Evolutionary conservation across 1,284 basidiomycete species (phyloP), one percentile per base, ranked within the genome.

Genomic region (Pseudozyma thailandica): DNA sequence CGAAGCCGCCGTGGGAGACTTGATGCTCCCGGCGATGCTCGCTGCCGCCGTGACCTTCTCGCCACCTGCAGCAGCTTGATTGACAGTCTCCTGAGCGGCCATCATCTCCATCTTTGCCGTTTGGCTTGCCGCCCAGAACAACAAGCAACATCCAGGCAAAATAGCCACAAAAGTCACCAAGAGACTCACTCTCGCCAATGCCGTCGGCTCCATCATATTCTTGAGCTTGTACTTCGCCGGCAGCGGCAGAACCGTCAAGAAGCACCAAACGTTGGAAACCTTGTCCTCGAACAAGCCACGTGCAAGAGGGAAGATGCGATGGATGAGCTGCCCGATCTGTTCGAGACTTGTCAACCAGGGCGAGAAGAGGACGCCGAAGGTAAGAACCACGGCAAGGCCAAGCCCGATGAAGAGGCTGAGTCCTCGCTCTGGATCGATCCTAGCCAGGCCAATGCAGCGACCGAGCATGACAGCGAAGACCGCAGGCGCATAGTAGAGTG

Each of bases 221-320:
- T 59, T 72, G 21, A 76, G 59, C 64, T 80, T 79, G 50, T 57
- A 74, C 8, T 65, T 42, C 30, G 49, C 47, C 7, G 78, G 79
- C 18, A 81, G 21, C 0, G 80, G 80, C 6, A 82, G 58, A 8
- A 81, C 78, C 3, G 58, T 63, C 31, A 77, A 33, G 37, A 76
- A 70, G 61, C 80, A 96, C 84, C 94, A 97, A 78, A 95, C 91
- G 81, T 96, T 97, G 43, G 93, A 92, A 21, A 97, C 94, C 82
- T 96, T 96, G 85, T 96, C 94, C 82, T 97, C 94, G 77, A 96
- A 96, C 6, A 97, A 86, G 8, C 94, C 93, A 39, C 92, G 89
- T 5, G 88, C 87, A 80, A 97, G 91, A 0, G 94, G 94, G 82
- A 97, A 96, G 71, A 96, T 92, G 15, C 94, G 89, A 23, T 86